Conservation (phyloP, 108 stramenopile species). For the Aurantiochytrium sp. region DNA sequence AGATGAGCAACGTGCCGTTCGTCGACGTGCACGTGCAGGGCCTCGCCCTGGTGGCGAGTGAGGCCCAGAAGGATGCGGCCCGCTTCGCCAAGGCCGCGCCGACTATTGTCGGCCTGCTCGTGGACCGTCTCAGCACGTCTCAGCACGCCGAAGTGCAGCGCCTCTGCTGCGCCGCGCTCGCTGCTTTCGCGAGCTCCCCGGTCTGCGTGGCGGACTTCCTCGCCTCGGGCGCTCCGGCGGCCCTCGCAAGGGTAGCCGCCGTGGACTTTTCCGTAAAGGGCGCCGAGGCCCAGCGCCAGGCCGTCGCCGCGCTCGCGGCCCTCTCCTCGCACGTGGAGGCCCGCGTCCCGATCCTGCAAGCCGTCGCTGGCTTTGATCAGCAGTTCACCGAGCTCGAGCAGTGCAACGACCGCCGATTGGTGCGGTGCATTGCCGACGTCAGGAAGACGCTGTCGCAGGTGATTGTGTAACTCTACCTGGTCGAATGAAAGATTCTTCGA, state of each 20-base stretch:
- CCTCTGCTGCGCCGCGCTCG: constrained; percentile 10
- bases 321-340: not conserved
- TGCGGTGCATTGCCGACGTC: not conserved
- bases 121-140: not conserved
- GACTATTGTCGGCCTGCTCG: not conserved
- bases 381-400: not conserved
- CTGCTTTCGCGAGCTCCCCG: not conserved
- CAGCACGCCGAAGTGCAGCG: not conserved
- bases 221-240: not conserved
- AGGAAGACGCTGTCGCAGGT: too few relatives aligned
- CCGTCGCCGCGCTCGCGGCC: not conserved
- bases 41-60: not conserved
- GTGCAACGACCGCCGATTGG: not conserved
- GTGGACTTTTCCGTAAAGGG: not conserved
- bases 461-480: too few relatives aligned
- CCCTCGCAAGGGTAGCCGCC: not conserved
- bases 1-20: constrained; percentile 17
- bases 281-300: not conserved
- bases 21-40: constrained; percentile 26
- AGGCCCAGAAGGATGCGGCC: not conserved
- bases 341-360: not conserved
- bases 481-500: too few relatives aligned
- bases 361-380: not conserved
- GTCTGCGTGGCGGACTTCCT: not conserved
- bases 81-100: constrained; percentile 8